A percentile compares a stretch with the other conserved stretches of the same genome.
Conservation (phyloP, 805 yeast species). For the Pichia kluyveri region DNA sequence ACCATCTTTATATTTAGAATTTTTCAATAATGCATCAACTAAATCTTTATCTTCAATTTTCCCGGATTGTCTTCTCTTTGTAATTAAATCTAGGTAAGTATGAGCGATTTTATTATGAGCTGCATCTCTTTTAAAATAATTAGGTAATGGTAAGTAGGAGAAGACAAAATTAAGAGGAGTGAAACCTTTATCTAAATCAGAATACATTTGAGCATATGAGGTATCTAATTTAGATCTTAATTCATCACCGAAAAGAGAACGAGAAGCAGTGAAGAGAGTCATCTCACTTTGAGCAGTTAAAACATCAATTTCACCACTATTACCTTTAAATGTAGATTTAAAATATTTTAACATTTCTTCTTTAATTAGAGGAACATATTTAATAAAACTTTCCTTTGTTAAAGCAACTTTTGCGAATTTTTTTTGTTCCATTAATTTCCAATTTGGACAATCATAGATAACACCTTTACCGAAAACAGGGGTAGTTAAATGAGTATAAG, state of each 20-base stretch:
- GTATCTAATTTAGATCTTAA: conserved; percentile 76
- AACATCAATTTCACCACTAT: conserved; percentile 50
- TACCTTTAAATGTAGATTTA: conserved; percentile 34
- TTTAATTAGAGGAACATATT: conserved; percentile 81
- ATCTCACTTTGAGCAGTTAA: conserved; percentile 87
- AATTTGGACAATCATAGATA: conserved; percentile 92
- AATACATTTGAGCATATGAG: conserved; percentile 74
- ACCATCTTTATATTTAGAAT: conserved; percentile 88
- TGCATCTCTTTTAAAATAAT: conserved; percentile 69
- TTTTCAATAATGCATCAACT: conserved; percentile 77
- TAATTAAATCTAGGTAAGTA: conserved; percentile 75
- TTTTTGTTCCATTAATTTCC: conserved; percentile 95
- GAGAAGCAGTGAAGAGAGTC: conserved; percentile 92
- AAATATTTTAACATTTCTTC: conserved; percentile 70
- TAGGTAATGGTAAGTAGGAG: conserved; percentile 79
- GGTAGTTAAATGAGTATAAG: conserved; percentile 94
- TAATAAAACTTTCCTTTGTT: conserved; percentile 72
- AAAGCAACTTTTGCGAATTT: conserved; percentile 89
- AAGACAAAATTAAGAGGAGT: conserved; percentile 93
- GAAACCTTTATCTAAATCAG: conserved; percentile 94
- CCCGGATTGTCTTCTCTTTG: conserved; percentile 57
- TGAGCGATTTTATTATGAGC: conserved; percentile 78
- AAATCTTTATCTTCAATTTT: conserved; percentile 82
- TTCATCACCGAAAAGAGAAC: conserved; percentile 86
- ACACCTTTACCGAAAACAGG: conserved; percentile 98